Percentiles rank a stretch among this genome's conserved stretches.
Conservation (phyloP, 2,329 filamentous ascomycete genomes). For the Clonostachys byssicola region DNA sequence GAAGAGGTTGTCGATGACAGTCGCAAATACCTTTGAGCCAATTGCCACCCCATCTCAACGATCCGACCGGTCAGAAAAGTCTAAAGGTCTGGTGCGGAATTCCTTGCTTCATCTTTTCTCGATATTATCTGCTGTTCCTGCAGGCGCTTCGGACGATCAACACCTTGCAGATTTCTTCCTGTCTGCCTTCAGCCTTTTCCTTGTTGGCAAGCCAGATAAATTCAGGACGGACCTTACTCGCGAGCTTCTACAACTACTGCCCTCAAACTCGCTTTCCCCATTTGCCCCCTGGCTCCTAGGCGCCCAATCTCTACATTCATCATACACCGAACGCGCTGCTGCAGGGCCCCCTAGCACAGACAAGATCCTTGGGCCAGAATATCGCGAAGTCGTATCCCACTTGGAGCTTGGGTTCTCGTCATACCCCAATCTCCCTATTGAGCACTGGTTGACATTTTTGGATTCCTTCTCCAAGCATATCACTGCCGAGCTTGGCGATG, state of each 20-base stretch:
- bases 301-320: constrained; percentile 37
- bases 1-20: constrained; percentile 47
- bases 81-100: constrained; percentile 44
- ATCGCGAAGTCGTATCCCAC: constrained; percentile 64
- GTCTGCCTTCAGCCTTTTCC: constrained; percentile 54
- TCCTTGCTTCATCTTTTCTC: constrained; percentile 64
- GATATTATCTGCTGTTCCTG: constrained; percentile 49
- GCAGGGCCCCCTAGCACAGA: constrained; percentile 14
- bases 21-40: constrained; percentile 54
- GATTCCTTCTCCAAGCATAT: constrained; percentile 51
- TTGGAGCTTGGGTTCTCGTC: constrained; percentile 56
- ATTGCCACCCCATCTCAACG: constrained; percentile 64
- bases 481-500: constrained; percentile 61
- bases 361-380: constrained; percentile 59
- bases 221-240: constrained; percentile 39
- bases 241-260: constrained; percentile 46
- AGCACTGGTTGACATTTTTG: constrained; percentile 52
- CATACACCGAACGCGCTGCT: constrained; percentile 19
- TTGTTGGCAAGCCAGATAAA: constrained; percentile 40
- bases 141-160: constrained; percentile 41
- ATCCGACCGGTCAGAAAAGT: constrained; percentile 45
- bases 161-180: constrained; percentile 39
- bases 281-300: constrained; percentile 48
- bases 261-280: constrained; percentile 36
- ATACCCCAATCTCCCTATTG: constrained; percentile 40